Base-by-base conservation (phyloP, 495 filamentous ascomycete species). In the Penicillium egyptiacum region DNA sequence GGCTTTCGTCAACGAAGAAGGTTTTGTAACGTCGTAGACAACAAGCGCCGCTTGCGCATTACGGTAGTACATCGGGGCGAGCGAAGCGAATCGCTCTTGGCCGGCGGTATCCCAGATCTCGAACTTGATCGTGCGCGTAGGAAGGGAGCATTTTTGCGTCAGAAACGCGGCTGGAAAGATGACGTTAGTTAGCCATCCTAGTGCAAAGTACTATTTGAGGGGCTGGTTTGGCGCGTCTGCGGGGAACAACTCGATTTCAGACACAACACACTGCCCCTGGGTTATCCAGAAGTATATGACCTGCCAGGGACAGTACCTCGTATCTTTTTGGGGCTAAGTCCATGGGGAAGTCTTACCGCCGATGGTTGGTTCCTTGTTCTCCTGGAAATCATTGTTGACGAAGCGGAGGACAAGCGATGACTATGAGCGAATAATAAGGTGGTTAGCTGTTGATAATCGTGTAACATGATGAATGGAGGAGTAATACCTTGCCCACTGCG, bases 81-180 rank as follows among this genome's bases (percentile, higher is more conserved):
- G 85, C 25, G 89, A 94, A 56, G 94, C 94, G 71, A 98, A 98
- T 53, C 94, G 91, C 76, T 98, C 94, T 75, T 98, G 94, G 66
- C 94, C 94, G 31, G 95, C 94, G 5, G 94, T 98, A 82, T 98
- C 94, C 94, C 94, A 98, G 65, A 98, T 98, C 75, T 98, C 94
- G 65, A 98, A 98, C 76, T 98, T 98, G 80, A 98, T 98, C 56
- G 91, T 98, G 54, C 94, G 86, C 63, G 87, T 91, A 17, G 94
- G 95, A 22, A 98, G 90, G 60, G 88, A 90, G 79, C 91, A 96
- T 87, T 98, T 98, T 73, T 98, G 94, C 59, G 94, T 98, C 51
- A 98, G 81, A 77, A 98, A 98, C 62, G 94, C 94, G 64, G 94
- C 94, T 98, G 72, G 42, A 39, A 54, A 19, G 25, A 61, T 59